These are phyloP conservation scores for Trebouxia sp. DNA, from an alignment of 139 green algal species.

Conservation along the genomic window DNA sequence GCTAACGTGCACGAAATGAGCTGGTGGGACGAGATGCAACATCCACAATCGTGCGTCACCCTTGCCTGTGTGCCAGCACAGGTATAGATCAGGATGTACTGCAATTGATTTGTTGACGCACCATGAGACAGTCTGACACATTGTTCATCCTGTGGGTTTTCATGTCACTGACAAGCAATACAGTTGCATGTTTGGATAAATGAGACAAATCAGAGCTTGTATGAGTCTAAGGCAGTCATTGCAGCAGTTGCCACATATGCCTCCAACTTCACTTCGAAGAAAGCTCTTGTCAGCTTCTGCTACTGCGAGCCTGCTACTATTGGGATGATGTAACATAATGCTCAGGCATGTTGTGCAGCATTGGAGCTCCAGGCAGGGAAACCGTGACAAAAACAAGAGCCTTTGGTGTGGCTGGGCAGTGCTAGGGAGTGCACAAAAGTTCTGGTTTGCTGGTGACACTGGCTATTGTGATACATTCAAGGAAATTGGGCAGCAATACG, in stretches of 20 bases:
- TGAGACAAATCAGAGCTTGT: too few relatives aligned
- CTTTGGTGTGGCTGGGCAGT: slow-evolving; percentile 76
- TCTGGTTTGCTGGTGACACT: slow-evolving; percentile 83
- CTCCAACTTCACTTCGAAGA: too few relatives aligned
- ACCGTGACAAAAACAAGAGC: slow-evolving; percentile 47
- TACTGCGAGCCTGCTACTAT: too few relatives aligned
- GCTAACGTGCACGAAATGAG: slow-evolving; percentile 70
- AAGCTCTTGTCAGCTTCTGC: too few relatives aligned
- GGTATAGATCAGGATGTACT: slow-evolving; percentile 21
- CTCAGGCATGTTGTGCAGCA: too few relatives aligned
- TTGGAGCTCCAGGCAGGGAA: slow-evolving; percentile 56
- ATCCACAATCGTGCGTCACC: slow-evolving; percentile 38
- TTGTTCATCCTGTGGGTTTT: too few relatives aligned
- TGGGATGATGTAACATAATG: too few relatives aligned
- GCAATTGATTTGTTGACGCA: not conserved
- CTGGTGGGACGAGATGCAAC: slow-evolving; percentile 73
- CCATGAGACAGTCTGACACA: too few relatives aligned
- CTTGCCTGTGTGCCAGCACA: slow-evolving; percentile 49
- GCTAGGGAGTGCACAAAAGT: slow-evolving; percentile 30
- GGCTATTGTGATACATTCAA: slow-evolving; percentile 74
- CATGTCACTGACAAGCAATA: too few relatives aligned
- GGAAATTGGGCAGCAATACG: slow-evolving; percentile 63
- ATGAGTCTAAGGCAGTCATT: too few relatives aligned
- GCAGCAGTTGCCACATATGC: too few relatives aligned
- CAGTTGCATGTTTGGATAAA: too few relatives aligned